A percentile compares a stretch with the other conserved stretches of the same genome.
These are phyloP conservation scores for Tarenaya hassleriana DNA, from an alignment of 345 rosid genomes.

Conservation along the genomic window DNA sequence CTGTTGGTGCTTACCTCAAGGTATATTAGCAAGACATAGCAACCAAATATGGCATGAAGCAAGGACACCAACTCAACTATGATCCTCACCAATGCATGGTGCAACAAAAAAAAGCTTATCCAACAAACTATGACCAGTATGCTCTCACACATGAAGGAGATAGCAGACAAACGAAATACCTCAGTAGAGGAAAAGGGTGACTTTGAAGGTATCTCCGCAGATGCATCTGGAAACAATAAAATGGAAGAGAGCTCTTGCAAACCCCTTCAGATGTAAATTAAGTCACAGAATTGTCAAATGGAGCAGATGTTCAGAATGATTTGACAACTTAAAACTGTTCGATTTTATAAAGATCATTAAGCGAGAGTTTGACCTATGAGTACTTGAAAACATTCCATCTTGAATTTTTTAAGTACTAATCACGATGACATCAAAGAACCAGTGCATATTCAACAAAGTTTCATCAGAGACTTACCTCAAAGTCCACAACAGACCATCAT, in stretches of 20 bases:
- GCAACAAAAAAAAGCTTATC: conserved; percentile 9
- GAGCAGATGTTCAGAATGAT: conserved; percentile 13
- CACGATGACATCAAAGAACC: conserved; percentile 7
- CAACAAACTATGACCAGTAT: conserved; percentile 12
- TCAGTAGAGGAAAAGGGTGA: conserved; percentile 29
- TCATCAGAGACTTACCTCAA: conserved; percentile 50
- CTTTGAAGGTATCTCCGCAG: conserved; percentile 33
- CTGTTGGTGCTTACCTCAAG: not conserved
- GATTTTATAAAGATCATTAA: conserved; percentile 3
- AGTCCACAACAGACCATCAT: conserved; percentile 87
- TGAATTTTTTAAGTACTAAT: not conserved
- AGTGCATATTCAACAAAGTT: conserved; percentile 12
- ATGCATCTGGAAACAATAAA: conserved; percentile 36
- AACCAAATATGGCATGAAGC: too few relatives aligned
- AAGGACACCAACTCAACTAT: conserved; percentile 12
- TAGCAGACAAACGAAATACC: conserved; percentile 27
- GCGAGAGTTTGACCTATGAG: not conserved
- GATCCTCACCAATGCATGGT: conserved; percentile 6
- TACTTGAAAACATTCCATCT: not conserved
- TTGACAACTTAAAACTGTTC: conserved; percentile 13
- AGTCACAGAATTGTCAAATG: conserved; percentile 13
- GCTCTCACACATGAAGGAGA: conserved; percentile 18
- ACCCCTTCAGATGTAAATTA: conserved; percentile 52
- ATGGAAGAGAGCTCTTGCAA: conserved; percentile 60
- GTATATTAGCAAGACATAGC: too few relatives aligned